Base-by-base conservation (phyloP, 2,329 filamentous ascomycete species). In the Apiospora aurea region DNA sequence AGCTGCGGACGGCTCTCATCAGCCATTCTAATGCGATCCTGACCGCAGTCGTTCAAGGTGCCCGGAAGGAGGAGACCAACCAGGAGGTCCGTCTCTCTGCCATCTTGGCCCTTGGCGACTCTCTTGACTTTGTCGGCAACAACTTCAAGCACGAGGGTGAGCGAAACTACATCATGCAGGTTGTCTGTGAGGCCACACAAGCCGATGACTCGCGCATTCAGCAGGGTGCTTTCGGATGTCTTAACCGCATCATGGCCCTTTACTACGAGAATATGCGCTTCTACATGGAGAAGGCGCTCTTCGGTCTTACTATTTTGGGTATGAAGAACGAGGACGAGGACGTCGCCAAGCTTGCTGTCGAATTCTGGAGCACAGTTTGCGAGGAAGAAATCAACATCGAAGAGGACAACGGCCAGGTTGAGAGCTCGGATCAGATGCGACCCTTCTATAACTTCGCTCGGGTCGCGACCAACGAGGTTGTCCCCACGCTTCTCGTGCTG, bases 231-330 rank as follows among this genome's bases (percentile, higher is more conserved):
- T 99, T 98, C 82, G 96, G 96, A 78, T 98, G 96, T 83, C 86
- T 99, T 77, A 99, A 99, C 89, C 92, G 96, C 79, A 98, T 99
- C 83, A 99, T 99, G 96, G 94, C 90, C 73, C 90, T 98, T 75
- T 99, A 99, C 88, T 99, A 99, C 83, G 96, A 99, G 80, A 97
- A 98, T 86, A 99, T 99, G 96, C 93, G 95, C 79, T 99, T 98
- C 85, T 99, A 99, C 87, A 99, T 99, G 96, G 96, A 99, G 88
- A 98, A 98, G 90, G 96, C 96, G 47, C 89, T 99, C 61, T 99
- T 99, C 79, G 96, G 96, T 72, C 89, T 99, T 53, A 99, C 96
- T 51, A 97, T 99, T 75, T 92, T 97, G 81, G 96, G 96, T 77
- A 99, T 99, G 96, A 98, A 97, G 90, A 97, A 91, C 78, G 92